These are phyloP conservation scores for Tuber borchii DNA, from an alignment of 495 filamentous ascomycete genomes.

Conservation along the genomic window DNA sequence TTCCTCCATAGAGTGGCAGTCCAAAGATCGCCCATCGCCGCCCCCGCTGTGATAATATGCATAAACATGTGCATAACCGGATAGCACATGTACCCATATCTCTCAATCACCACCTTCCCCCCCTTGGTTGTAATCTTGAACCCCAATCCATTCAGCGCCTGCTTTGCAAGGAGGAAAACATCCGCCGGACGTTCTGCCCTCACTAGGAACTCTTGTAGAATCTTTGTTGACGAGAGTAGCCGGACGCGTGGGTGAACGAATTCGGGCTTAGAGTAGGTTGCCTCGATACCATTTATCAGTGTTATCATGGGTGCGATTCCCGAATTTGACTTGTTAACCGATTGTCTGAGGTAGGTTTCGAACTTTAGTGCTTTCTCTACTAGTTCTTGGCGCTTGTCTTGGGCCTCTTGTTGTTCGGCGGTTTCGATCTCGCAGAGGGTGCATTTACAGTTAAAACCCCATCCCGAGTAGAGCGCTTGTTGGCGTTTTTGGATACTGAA, in stretches of 20 bases:
- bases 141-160: slow-evolving; percentile 6
- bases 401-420: slow-evolving; percentile 1
- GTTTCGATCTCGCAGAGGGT: slow-evolving; percentile 12
- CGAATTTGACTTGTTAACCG: not conserved
- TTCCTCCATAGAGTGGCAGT: slow-evolving; percentile 8
- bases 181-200: not conserved
- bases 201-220: not conserved
- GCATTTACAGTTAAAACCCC: slow-evolving; percentile 13
- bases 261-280: slow-evolving; percentile 15
- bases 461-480: not conserved
- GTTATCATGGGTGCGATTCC: not conserved
- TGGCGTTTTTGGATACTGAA: not conserved
- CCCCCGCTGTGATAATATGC: not conserved
- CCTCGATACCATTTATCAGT: slow-evolving; percentile 5
- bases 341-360: not conserved
- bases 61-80: not conserved
- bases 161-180: not conserved
- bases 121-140: slow-evolving; percentile 8
- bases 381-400: not conserved
- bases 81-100: slow-evolving; percentile 1
- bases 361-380: not conserved
- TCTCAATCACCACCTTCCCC: not conserved
- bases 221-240: not conserved
- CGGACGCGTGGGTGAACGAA: slow-evolving; percentile 17
- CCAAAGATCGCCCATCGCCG: not conserved